Percentiles rank a stretch among this genome's conserved stretches.
Evolutionary conservation across 805 yeast species (phyloP).

Genomic region (Yarrowia hollandica): DNA sequence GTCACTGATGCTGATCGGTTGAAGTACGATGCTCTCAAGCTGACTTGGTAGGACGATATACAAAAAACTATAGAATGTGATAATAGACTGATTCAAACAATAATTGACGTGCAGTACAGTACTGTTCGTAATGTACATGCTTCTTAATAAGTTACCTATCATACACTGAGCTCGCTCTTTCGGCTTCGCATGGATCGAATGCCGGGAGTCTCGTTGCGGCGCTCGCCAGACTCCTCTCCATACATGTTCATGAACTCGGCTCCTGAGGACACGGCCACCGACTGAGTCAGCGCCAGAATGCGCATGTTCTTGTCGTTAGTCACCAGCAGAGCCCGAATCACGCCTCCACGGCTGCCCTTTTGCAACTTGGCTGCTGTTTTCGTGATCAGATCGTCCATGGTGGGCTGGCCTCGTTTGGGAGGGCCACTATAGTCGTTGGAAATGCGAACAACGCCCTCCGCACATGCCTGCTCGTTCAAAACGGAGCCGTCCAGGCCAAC

Average conservation of each 20-base stretch:
- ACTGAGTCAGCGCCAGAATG: conserved; percentile 5
- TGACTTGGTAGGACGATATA: background rate
- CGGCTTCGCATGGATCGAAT: conserved; percentile 24
- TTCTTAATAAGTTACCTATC: background rate
- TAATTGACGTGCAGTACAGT: background rate
- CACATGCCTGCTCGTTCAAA: background rate
- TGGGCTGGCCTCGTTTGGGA: background rate
- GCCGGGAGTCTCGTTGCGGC: conserved; percentile 18
- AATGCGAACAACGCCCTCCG: background rate
- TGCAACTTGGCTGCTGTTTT: background rate
- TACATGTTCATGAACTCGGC: conserved; percentile 27
- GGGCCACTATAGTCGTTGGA: background rate
- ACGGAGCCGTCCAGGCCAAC: background rate
- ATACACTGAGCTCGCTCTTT: conserved; percentile 20
- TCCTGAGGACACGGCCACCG: background rate
- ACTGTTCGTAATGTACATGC: no score
- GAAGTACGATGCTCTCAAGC: conserved; percentile 57
- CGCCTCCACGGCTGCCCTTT: conserved; percentile 8
- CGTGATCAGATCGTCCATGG: conserved; percentile 13
- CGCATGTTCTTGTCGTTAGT: conserved; percentile 23
- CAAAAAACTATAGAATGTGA: background rate
- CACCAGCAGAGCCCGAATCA: conserved; percentile 8
- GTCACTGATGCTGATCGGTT: conserved; percentile 82
- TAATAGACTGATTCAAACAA: background rate
- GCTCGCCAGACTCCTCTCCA: conserved; percentile 15